Evolutionary conservation across 2,329 filamentous ascomycete genomes (phyloP).

Genomic region (Fusarium oligoseptatum): DNA sequence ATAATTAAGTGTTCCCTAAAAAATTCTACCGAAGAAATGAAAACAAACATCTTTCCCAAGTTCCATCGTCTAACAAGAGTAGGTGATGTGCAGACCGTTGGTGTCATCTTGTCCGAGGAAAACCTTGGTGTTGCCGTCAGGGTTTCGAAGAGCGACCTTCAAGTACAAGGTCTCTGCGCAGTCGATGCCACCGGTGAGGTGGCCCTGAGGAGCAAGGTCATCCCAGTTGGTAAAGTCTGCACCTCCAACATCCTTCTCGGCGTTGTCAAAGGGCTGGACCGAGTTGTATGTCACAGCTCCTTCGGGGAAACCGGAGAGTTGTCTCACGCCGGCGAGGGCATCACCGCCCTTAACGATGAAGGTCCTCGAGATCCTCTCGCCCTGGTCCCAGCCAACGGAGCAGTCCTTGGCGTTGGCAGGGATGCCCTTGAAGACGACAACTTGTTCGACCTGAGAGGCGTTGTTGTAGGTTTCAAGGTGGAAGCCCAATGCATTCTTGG

Average conservation of each 20-base stretch:
- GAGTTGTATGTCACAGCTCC: slow-evolving; percentile 39
- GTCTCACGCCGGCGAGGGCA: slow-evolving; percentile 41
- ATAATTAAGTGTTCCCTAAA: background rate
- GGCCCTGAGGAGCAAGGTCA: slow-evolving; percentile 15
- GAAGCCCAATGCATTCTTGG: slow-evolving; percentile 27
- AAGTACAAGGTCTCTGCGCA: slow-evolving; percentile 48
- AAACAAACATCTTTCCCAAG: background rate
- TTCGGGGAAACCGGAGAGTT: slow-evolving; percentile 43
- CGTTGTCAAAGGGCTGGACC: slow-evolving; percentile 41
- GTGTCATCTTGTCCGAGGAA: slow-evolving; percentile 48
- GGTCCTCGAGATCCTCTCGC: slow-evolving; percentile 52
- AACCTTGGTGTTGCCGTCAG: slow-evolving; percentile 42
- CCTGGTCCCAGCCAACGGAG: slow-evolving; percentile 50
- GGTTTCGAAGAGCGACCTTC: slow-evolving; percentile 40
- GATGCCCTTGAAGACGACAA: slow-evolving; percentile 50
- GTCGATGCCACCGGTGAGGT: slow-evolving; percentile 41
- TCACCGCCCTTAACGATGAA: slow-evolving; percentile 51
- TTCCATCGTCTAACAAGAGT: background rate
- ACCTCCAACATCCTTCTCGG: slow-evolving; percentile 25
- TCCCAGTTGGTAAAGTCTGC: slow-evolving; percentile 51
- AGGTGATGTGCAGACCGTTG: slow-evolving; percentile 47
- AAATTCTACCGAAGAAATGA: background rate
- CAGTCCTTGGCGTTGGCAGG: slow-evolving; percentile 47
- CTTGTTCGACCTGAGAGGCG: slow-evolving; percentile 47
- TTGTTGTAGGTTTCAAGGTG: slow-evolving; percentile 43